Evolutionary conservation across 176 grass and related monocot genomes (phyloP).

Genomic region (Musa troglodytarum): DNA sequence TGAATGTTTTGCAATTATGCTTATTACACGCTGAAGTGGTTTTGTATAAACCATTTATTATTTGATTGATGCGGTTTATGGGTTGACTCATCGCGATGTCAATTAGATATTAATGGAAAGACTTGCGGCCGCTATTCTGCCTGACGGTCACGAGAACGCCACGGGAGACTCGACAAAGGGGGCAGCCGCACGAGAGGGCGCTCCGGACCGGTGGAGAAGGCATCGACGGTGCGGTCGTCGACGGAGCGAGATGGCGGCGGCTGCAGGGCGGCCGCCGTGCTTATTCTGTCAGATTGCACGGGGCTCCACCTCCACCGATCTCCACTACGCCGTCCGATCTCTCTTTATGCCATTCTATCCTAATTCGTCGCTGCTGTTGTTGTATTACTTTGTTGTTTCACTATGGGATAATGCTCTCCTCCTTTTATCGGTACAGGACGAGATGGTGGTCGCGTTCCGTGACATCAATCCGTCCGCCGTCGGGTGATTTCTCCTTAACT

Average conservation of each 20-base stretch:
- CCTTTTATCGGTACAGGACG: conserved; percentile 45
- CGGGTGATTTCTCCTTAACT: conserved; percentile 46
- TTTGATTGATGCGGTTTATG: no score
- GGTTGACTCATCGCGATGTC: no score
- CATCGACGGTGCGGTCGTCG: background rate
- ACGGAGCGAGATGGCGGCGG: background rate
- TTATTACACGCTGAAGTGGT: no score
- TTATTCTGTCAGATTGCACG: conserved; percentile 73
- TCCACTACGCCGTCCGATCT: conserved; percentile 67
- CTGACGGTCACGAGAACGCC: no score
- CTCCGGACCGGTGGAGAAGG: background rate
- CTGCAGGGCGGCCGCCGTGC: conserved; percentile 23
- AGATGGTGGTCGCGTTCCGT: conserved; percentile 68
- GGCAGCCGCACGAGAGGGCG: no score
- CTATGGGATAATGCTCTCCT: background rate
- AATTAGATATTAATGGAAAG: no score
- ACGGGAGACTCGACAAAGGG: no score
- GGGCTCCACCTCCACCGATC: conserved; percentile 36
- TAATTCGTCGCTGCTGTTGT: background rate
- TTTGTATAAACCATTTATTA: no score
- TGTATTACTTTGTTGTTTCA: background rate
- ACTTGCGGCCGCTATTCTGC: no score
- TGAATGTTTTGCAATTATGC: no score
- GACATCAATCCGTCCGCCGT: conserved; percentile 85
- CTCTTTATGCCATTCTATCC: background rate